Evolutionary conservation across 1,284 basidiomycete genomes (phyloP), one percentile per base, ranked within the genome.

Genomic region (Heliocybe sulcata): DNA sequence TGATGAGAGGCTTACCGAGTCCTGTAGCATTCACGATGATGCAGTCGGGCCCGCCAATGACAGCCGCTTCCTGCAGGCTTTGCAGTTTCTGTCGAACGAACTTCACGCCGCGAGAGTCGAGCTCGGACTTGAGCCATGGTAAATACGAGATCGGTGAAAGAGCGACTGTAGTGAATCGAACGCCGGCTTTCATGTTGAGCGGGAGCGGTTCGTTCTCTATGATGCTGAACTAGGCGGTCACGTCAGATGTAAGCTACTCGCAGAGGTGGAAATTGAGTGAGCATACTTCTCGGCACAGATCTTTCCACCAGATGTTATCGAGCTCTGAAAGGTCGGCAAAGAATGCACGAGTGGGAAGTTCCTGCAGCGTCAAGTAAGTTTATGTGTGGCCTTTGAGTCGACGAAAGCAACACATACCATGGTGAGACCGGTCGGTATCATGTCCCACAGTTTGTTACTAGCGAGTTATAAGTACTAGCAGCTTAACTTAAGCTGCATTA

Each of bases 11-110:
- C 69, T 56, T 47, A 77, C 79, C 79, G 14, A 81, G 67, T 12
- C 72, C 72, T 1, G 76, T 72, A 2, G 79, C 78, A 55, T 81
- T 82, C 45, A 81, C 63, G 20, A 82, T 64, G 27, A 75, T 63
- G 45, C 72, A 71, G 19, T 62, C 58, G 1, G 63, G 54, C 0
- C 72, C 72, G 0, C 70, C 70, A 3, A 74, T 50, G 27, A 65
- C 63, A 23, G 69, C 67, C n/a, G 73, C 69, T 55, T 79, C 76
- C 35, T 70, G 70, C 56, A 81, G 61, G 55, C 70, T 74, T 25
- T 59, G 55, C 25, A 71, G 60, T 53, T 60, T 58, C 51, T 58
- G 64, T 54, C 63, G 65, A 29, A 66, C 54, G 57, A 72, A 71
- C 12, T 56, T 55, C 14, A 71, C 69, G 22, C 67, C 68, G 23